phyloP scores from a whole-genome alignment of 2,329 filamentous ascomycete species.

The Helicocarpus griseus region DNA sequence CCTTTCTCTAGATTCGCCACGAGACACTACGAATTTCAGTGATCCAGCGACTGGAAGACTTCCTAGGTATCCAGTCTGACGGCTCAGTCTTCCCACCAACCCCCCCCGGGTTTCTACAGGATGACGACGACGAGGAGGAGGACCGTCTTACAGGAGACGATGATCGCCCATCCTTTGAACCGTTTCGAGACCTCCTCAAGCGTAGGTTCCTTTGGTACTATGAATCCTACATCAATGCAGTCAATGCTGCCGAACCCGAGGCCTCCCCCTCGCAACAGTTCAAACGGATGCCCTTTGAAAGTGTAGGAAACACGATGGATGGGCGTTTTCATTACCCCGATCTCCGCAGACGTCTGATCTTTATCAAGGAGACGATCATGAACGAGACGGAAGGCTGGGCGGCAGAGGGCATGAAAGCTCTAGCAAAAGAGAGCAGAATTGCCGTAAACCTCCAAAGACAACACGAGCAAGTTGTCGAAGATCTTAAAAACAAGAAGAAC shows the following conservation, averaged over 20 bases:
- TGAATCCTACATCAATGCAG: conserved; percentile 67
- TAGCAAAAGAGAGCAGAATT: conserved; percentile 60
- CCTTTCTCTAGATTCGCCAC: conserved; percentile 61
- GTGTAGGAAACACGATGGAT: conserved; percentile 66
- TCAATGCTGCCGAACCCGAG: conserved; percentile 54
- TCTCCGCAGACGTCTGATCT: conserved; percentile 58
- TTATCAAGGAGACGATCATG: conserved; percentile 61
- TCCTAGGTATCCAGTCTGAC: conserved; percentile 55
- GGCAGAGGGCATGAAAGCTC: conserved; percentile 53
- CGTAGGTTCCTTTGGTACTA: conserved; percentile 93
- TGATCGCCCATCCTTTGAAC: conserved; percentile 56
- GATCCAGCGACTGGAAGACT: conserved; percentile 73
- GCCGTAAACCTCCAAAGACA: conserved; percentile 75
- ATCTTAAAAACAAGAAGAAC: conserved; percentile 60
- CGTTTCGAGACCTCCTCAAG: conserved; percentile 85
- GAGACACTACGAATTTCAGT: conserved; percentile 81
- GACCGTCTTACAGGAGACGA: conserved; percentile 35
- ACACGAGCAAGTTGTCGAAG: conserved; percentile 69
- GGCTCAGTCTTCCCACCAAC: conserved; percentile 32
- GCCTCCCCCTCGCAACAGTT: conserved; percentile 58
- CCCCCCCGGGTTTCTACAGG: conserved; percentile 20
- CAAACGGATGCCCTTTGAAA: conserved; percentile 80
- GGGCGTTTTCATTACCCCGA: conserved; percentile 74
- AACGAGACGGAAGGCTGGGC: conserved; percentile 65
- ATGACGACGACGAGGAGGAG: conserved; percentile 35